Conservation (phyloP, 73 alveolate species). For the Blepharisma japonicum region DNA sequence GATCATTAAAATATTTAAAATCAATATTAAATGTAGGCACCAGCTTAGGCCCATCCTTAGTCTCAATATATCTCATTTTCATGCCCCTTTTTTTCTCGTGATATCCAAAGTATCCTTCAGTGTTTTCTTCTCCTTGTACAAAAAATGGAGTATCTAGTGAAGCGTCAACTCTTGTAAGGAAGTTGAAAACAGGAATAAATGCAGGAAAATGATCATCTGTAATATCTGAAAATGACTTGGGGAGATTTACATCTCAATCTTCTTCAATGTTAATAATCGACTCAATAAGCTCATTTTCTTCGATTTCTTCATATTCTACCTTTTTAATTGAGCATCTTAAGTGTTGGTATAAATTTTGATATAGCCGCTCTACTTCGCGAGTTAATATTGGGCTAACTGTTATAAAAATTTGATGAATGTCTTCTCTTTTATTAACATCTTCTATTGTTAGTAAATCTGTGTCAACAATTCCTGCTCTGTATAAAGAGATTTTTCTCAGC, state of each 20-base stretch:
- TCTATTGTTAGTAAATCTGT: slow-evolving; percentile 14
- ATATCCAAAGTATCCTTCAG: slow-evolving; percentile 58
- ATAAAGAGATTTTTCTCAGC: no score
- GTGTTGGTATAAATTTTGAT: slow-evolving; percentile 47
- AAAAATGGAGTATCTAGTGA: slow-evolving; percentile 49
- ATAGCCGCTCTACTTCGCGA: slow-evolving; percentile 77
- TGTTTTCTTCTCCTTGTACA: slow-evolving; percentile 57
- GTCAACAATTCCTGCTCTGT: background rate
- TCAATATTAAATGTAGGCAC: slow-evolving; percentile 55
- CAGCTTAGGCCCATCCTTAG: no score
- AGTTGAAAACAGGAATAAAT: slow-evolving; percentile 51
- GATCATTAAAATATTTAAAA: slow-evolving; percentile 46
- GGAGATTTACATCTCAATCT: slow-evolving; percentile 7
- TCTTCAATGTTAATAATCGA: slow-evolving; percentile 23
- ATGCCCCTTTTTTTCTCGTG: slow-evolving; percentile 49
- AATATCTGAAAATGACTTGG: background rate
- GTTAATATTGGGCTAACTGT: slow-evolving; percentile 88
- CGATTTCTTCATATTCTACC: no score
- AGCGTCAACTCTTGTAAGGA: slow-evolving; percentile 59
- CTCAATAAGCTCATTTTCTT: no score
- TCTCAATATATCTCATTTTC: slow-evolving; percentile 72
- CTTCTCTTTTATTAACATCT: slow-evolving; percentile 44
- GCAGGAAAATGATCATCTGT: slow-evolving; percentile 52
- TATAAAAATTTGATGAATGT: slow-evolving; percentile 58
- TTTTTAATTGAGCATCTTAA: slow-evolving; percentile 48